Conservation (phyloP, 1,284 basidiomycete species). For the Sparassis latifolia region DNA sequence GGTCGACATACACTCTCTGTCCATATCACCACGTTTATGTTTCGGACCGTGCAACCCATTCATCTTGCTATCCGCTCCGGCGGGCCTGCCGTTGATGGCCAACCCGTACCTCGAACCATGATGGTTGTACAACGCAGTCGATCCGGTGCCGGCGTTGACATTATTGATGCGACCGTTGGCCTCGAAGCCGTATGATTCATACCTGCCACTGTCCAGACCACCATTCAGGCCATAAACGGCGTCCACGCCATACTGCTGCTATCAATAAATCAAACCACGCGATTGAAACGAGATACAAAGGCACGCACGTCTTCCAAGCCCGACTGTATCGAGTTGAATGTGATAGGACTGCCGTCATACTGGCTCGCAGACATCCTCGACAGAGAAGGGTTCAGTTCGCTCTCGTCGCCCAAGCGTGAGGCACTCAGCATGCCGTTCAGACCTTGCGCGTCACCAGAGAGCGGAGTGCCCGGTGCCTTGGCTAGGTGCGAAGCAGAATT, state of each 20-base stretch:
- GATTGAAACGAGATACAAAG: neutral
- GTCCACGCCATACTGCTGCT: constrained; percentile 52
- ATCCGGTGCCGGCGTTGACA: constrained; percentile 55
- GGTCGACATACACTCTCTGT: constrained; percentile 65
- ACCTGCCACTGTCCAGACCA: constrained; percentile 46
- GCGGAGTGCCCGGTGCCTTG: constrained; percentile 66
- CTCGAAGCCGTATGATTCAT: constrained; percentile 64
- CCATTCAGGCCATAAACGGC: constrained; percentile 50
- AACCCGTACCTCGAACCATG: constrained; percentile 72
- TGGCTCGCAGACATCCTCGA: constrained; percentile 52
- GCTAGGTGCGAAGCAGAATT: constrained; percentile 42
- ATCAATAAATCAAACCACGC: constrained; percentile 7
- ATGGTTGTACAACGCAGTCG: constrained; percentile 76
- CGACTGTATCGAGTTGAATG: constrained; percentile 46
- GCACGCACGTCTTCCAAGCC: constrained; percentile 52
- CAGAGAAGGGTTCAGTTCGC: constrained; percentile 63
- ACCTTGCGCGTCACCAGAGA: constrained; percentile 43
- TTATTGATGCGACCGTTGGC: constrained; percentile 32
- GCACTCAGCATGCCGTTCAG: constrained; percentile 55
- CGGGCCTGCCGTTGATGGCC: constrained; percentile 46
- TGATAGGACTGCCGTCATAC: constrained; percentile 44
- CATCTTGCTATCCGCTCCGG: constrained; percentile 63
- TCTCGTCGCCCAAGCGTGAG: constrained; percentile 39
- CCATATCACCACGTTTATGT: constrained; percentile 90
- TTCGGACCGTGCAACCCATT: constrained; percentile 87